These are phyloP conservation scores for Diversispora epigaea DNA, from an alignment of 192 early-diverging fungal species.

Conservation along the genomic window DNA sequence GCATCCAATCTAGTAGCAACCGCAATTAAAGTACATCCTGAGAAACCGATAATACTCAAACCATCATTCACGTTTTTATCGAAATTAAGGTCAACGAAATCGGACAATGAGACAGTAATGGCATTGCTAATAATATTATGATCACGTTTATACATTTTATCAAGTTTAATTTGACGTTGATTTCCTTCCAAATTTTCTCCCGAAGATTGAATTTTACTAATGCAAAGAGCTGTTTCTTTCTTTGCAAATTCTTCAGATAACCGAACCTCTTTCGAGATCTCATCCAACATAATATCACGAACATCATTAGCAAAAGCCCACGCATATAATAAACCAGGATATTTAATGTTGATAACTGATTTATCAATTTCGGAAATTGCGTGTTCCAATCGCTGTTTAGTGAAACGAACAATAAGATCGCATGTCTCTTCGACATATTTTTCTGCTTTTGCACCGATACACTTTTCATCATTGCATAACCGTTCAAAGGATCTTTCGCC, in stretches of 20 bases:
- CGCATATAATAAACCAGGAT: slow-evolving; percentile 75
- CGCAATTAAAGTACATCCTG: slow-evolving; percentile 43
- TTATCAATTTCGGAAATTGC: slow-evolving; percentile 70
- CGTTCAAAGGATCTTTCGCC: slow-evolving; percentile 73
- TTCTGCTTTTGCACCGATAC: slow-evolving; percentile 65
- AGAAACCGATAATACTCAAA: slow-evolving; percentile 39
- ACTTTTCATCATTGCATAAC: slow-evolving; percentile 70
- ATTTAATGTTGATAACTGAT: slow-evolving; percentile 67
- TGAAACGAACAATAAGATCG: slow-evolving; percentile 51
- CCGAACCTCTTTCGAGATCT: slow-evolving; percentile 61
- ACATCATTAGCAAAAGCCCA: slow-evolving; percentile 88
- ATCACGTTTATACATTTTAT: slow-evolving; percentile 30
- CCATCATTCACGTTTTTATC: slow-evolving; percentile 40
- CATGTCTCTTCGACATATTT: slow-evolving; percentile 60
- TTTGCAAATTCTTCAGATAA: slow-evolving; percentile 60
- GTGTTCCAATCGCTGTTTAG: slow-evolving; percentile 40
- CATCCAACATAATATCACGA: slow-evolving; percentile 64
- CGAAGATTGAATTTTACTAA: slow-evolving; percentile 45
- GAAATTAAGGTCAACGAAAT: slow-evolving; percentile 50
- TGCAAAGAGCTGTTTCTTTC: slow-evolving; percentile 39
- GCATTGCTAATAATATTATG: slow-evolving; percentile 33
- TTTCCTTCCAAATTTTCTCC: slow-evolving; percentile 35
- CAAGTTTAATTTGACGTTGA: neutral
- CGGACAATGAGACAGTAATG: slow-evolving; percentile 39
- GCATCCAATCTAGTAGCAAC: slow-evolving; percentile 50